Evolutionary conservation across 2,329 filamentous ascomycete genomes (phyloP).

Genomic region (Bimuria novae-zelandiae): DNA sequence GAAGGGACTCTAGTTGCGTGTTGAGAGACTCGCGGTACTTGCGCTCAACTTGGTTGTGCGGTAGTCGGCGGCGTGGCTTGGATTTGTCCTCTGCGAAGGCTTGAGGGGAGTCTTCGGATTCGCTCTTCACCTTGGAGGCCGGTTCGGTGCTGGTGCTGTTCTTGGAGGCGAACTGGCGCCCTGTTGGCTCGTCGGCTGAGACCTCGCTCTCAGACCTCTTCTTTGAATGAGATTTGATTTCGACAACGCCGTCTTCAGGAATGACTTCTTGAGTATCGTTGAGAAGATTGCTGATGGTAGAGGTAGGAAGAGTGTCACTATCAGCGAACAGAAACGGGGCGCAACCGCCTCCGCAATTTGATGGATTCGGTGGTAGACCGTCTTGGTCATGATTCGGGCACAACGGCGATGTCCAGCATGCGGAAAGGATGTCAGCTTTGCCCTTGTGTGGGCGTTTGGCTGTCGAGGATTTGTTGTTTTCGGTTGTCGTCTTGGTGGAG

Average conservation of each 20-base stretch:
- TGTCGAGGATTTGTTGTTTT: conserved; percentile 17
- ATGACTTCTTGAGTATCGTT: conserved; percentile 37
- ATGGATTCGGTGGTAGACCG: conserved; percentile 45
- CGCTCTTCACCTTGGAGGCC: conserved; percentile 36
- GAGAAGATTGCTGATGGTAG: conserved; percentile 34
- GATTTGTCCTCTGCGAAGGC: conserved; percentile 31
- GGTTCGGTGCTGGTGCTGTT: conserved; percentile 19
- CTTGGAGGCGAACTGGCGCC: conserved; percentile 34
- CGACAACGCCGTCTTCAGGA: conserved; percentile 43
- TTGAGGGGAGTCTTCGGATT: conserved; percentile 33
- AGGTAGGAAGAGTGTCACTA: conserved; percentile 37
- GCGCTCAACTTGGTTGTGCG: conserved; percentile 53
- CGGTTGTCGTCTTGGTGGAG: conserved; percentile 13
- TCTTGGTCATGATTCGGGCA: conserved; percentile 48
- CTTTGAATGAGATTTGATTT: conserved; percentile 41
- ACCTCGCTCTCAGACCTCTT: conserved; percentile 45
- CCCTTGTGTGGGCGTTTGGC: conserved; percentile 41
- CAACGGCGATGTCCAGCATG: conserved; percentile 49
- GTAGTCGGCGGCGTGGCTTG: conserved; percentile 42
- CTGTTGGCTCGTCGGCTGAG: conserved; percentile 34
- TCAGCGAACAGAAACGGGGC: conserved; percentile 47
- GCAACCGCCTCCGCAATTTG: conserved; percentile 47
- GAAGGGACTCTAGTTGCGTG: conserved; percentile 51
- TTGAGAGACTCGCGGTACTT: conserved; percentile 54
- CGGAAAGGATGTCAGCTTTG: conserved; percentile 45